These are phyloP conservation scores for Aspergillus sp. DNA, from an alignment of 2,329 filamentous ascomycete species.

Conservation along the genomic window DNA sequence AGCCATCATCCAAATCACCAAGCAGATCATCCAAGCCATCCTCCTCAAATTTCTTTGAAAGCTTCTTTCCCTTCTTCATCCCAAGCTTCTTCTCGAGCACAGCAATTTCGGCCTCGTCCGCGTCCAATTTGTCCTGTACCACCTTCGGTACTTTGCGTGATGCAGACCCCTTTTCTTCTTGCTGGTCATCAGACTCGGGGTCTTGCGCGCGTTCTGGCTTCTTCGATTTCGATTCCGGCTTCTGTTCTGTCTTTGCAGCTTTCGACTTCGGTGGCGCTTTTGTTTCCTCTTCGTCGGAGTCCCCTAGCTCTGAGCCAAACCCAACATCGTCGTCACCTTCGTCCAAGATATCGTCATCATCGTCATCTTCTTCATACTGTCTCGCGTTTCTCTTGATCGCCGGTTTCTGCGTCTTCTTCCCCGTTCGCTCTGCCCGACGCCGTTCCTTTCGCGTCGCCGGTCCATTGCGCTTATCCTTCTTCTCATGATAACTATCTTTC, in stretches of 20 bases:
- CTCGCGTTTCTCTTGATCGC: conserved; percentile 10
- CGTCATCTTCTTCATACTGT: conserved; percentile 3
- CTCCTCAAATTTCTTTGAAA: conserved; percentile 65
- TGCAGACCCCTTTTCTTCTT: conserved; percentile 11
- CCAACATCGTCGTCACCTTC: conserved; percentile 20
- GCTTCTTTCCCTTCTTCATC: conserved; percentile 64
- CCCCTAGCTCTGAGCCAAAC: conserved; percentile 17
- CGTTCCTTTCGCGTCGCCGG: conserved; percentile 51
- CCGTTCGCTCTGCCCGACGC: conserved; percentile 56
- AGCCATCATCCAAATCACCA: conserved; percentile 54
- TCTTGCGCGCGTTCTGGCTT: conserved; percentile 19
- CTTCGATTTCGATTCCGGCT: conserved; percentile 31
- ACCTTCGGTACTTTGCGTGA: conserved; percentile 23
- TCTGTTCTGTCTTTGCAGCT: conserved; percentile 13
- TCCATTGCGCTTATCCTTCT: conserved; percentile 22
- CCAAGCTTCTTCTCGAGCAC: conserved; percentile 81
- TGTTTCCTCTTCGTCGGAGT: conserved; percentile 14
- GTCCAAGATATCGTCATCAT: conserved; percentile 6
- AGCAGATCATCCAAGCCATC: conserved; percentile 77
- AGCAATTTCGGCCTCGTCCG: conserved; percentile 84
- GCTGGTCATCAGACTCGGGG: conserved; percentile 21
- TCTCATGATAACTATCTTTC: conserved; percentile 27
- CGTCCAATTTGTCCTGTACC: conserved; percentile 57
- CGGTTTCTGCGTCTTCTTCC: conserved; percentile 46
- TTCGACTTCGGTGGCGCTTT: conserved; percentile 12